Percentiles rank a stretch among this genome's conserved stretches.
phyloP scores from a whole-genome alignment of 2,329 filamentous ascomycete genomes.

The Colletotrichum truncatum region DNA sequence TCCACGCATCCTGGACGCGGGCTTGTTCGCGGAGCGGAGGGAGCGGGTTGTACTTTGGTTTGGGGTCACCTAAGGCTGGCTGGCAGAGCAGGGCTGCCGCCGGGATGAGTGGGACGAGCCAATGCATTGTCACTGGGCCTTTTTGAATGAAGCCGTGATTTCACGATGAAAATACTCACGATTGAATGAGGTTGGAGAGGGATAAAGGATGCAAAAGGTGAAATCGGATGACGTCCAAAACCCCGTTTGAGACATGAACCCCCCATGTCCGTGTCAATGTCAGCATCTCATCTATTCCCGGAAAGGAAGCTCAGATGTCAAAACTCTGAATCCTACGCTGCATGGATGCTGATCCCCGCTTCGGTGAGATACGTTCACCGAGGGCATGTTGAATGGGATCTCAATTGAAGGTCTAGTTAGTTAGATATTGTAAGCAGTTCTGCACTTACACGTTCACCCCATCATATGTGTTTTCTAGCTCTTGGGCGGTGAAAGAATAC shows the following conservation, averaged over 20 bases:
- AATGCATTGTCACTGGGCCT: slow-evolving; percentile 3
- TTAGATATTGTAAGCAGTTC: too few species aligned
- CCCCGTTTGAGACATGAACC: slow-evolving; percentile 13
- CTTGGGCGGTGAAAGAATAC: too few species aligned
- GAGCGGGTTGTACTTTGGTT: slow-evolving; percentile 44
- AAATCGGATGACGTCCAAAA: slow-evolving; percentile 22
- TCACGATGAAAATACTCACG: neutral
- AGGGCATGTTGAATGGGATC: too few species aligned
- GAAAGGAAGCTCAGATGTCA: slow-evolving; percentile 21
- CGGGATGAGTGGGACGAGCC: slow-evolving; percentile 10
- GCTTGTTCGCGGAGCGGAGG: slow-evolving; percentile 55
- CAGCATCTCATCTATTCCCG: slow-evolving; percentile 12
- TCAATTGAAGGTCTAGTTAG: too few species aligned
- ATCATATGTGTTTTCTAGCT: too few species aligned
- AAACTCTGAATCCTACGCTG: slow-evolving; percentile 15
- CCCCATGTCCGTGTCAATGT: neutral
- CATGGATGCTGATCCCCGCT: slow-evolving; percentile 21
- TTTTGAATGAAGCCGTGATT: neutral
- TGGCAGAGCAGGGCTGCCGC: slow-evolving; percentile 1
- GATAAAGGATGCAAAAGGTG: neutral
- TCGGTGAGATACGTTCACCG: slow-evolving; percentile 8
- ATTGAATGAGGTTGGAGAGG: neutral
- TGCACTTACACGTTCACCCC: too few species aligned
- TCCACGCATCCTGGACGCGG: slow-evolving; percentile 53
- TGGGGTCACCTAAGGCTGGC: neutral